Evolutionary conservation across 2,329 filamentous ascomycete species (phyloP).

Genomic region (Fusarium sp.): DNA sequence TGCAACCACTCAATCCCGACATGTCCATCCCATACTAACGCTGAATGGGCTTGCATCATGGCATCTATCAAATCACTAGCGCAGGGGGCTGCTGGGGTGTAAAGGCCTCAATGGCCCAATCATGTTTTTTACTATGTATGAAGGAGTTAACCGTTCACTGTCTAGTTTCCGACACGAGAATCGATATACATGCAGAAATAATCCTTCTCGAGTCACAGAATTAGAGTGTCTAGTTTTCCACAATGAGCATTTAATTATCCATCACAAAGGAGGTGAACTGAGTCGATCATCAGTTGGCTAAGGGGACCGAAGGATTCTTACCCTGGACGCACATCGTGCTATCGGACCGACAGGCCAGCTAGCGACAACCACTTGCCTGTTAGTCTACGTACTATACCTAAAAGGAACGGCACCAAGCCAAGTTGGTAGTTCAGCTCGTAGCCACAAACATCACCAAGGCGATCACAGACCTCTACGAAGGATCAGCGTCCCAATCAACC

Average conservation of each 20-base stretch:
- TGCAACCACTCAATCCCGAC: background rate
- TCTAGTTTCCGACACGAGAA: too few species aligned
- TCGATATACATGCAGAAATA: background rate
- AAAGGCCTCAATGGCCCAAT: rapidly evolving
- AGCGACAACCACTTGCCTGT: background rate
- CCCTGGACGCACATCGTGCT: background rate
- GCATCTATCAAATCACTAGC: rapidly evolving
- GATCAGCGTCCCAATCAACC: background rate
- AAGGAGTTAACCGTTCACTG: rapidly evolving
- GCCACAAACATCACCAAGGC: background rate
- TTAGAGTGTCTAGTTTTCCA: rapidly evolving
- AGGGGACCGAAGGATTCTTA: background rate
- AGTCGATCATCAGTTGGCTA: background rate
- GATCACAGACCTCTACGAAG: background rate
- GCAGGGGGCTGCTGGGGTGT: background rate
- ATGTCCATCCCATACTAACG: background rate
- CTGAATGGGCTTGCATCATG: rapidly evolving
- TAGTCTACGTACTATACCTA: background rate
- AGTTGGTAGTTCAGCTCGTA: background rate
- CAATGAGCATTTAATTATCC: rapidly evolving
- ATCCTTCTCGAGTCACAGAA: rapidly evolving
- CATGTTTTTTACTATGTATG: too few species aligned
- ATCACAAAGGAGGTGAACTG: too few species aligned
- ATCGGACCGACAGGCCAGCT: background rate
- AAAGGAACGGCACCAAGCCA: background rate